Percentiles rank a stretch among this genome's conserved stretches.
Conservation (phyloP, 768 basidiomycete genomes). For the Calvatia gigantea region DNA sequence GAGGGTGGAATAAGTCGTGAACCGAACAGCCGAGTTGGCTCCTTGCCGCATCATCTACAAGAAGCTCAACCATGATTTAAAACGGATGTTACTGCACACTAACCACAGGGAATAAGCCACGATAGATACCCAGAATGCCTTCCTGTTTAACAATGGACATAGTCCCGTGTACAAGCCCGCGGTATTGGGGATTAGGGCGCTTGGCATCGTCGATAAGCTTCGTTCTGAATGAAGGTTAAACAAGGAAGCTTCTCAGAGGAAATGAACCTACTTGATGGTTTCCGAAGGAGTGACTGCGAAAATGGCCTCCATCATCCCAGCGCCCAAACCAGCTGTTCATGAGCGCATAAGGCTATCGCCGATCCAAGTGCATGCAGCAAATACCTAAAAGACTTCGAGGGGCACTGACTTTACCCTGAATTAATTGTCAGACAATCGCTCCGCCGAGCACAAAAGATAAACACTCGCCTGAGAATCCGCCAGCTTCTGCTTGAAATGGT, state of each 20-base stretch:
- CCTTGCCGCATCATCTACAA: constrained; percentile 94
- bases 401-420: constrained; percentile 88
- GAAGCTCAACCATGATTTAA: neutral
- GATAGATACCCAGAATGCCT: constrained; percentile 80
- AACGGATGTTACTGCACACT: constrained; percentile 24
- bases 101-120: constrained; percentile 93
- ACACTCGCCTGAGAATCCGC: constrained; percentile 75
- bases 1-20: constrained; percentile 91
- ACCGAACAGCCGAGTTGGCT: constrained; percentile 94
- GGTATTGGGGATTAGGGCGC: constrained; percentile 78
- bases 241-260: neutral
- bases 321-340: constrained; percentile 66
- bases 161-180: constrained; percentile 85
- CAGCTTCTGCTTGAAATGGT: constrained; percentile 81
- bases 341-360: neutral
- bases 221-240: constrained; percentile 53
- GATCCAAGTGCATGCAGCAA: neutral
- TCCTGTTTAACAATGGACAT: constrained; percentile 76
- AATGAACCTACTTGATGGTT: constrained; percentile 83
- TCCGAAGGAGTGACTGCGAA: constrained; percentile 97
- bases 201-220: constrained; percentile 96
- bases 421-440: constrained; percentile 2
- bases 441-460: neutral
- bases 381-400: constrained; percentile 79
- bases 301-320: constrained; percentile 89